These are phyloP conservation scores for Sclerotinia trifoliorum DNA, from an alignment of 2,329 filamentous ascomycete species.

Conservation along the genomic window DNA sequence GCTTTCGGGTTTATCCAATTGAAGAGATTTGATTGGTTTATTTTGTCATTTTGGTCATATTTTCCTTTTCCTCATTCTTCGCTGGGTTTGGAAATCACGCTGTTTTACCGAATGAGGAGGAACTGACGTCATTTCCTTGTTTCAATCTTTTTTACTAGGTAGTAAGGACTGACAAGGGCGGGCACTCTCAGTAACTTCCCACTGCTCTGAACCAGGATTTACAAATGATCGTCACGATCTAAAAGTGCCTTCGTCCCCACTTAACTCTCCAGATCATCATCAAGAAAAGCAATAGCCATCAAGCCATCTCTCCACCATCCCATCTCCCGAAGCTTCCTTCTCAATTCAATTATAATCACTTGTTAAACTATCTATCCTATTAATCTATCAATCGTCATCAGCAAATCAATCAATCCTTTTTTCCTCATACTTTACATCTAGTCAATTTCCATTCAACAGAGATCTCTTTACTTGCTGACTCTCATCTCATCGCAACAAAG, in stretches of 20 bases:
- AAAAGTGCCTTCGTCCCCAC: background rate
- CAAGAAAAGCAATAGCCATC: conserved; percentile 6
- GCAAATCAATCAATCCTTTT: background rate
- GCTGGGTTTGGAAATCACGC: background rate
- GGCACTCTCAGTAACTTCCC: too few relatives aligned
- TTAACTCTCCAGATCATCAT: conserved; percentile 14
- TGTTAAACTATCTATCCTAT: background rate
- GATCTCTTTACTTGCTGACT: background rate
- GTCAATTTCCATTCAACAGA: background rate
- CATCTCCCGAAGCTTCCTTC: background rate
- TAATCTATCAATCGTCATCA: background rate
- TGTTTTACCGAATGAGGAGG: background rate
- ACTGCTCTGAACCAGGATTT: background rate
- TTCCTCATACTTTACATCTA: background rate
- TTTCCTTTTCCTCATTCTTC: background rate
- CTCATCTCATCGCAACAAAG: background rate
- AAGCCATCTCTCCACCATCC: too few relatives aligned
- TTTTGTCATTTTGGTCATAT: background rate
- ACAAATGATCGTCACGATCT: conserved; percentile 9
- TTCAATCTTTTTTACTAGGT: too few relatives aligned
- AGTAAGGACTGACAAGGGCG: too few relatives aligned
- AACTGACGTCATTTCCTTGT: conserved; percentile 18
- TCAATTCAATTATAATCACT: background rate
- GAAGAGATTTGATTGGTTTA: background rate
- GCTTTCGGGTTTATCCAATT: background rate